phyloP scores from a whole-genome alignment of 306 rosid species.

The Vigna angularis region DNA sequence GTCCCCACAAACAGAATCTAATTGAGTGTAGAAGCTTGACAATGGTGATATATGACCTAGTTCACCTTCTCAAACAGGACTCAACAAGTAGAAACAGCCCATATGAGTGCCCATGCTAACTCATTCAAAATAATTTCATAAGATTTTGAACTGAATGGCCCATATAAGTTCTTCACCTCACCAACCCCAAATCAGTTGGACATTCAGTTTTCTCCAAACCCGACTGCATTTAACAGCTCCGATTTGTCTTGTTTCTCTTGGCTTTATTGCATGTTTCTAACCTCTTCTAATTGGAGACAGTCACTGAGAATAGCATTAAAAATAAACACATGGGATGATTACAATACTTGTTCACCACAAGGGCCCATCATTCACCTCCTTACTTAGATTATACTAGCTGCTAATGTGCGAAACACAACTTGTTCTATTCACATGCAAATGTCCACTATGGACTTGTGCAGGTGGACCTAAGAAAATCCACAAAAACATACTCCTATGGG shows the following conservation, averaged over 20 bases:
- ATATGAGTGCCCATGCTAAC: conserved; percentile 54
- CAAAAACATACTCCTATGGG: conserved; percentile 2
- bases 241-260: conserved; percentile 47
- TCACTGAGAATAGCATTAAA: conserved; percentile 47
- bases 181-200: conserved; percentile 42
- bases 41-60: conserved; percentile 29
- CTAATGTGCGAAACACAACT: conserved; percentile 36
- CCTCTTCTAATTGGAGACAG: conserved; percentile 47
- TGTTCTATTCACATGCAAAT: conserved; percentile 61
- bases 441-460: conserved; percentile 45
- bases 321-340: conserved; percentile 67
- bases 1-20: conserved; percentile 30
- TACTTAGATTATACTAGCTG: conserved; percentile 39
- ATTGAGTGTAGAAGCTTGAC: conserved; percentile 18
- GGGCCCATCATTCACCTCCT: conserved; percentile 56
- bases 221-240: conserved; percentile 38
- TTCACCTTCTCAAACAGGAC: conserved; percentile 35
- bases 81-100: conserved; percentile 52
- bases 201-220: conserved; percentile 30
- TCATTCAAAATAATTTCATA: conserved; percentile 18
- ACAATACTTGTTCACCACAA: conserved; percentile 47
- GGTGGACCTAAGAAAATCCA: conserved; percentile 53
- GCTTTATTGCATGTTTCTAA: conserved; percentile 36
- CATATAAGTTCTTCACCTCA: conserved; percentile 48
- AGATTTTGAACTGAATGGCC: conserved; percentile 44